These are phyloP conservation scores for Colletotrichum liriopes DNA, from an alignment of 2,329 filamentous ascomycete species.

Conservation along the genomic window DNA sequence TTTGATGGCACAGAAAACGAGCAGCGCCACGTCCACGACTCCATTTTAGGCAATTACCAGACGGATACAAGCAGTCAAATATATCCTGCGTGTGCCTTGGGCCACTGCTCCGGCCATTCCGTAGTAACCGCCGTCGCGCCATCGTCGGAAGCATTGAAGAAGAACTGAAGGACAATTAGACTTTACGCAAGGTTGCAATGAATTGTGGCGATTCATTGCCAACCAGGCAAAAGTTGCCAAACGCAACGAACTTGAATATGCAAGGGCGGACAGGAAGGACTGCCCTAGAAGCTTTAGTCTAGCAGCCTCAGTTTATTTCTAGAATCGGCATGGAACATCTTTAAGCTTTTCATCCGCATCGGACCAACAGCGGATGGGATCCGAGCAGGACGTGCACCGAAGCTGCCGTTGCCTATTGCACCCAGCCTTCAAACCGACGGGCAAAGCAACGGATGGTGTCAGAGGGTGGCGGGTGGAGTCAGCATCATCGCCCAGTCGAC, in stretches of 20 bases:
- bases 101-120: neutral
- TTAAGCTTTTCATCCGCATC: constrained; percentile 23
- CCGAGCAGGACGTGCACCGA: constrained; percentile 8
- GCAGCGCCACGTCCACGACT: neutral
- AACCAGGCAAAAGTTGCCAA: neutral
- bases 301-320: neutral
- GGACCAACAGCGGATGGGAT: neutral
- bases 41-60: neutral
- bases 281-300: neutral
- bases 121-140: neutral
- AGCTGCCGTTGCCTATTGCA: neutral
- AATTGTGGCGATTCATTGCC: neutral
- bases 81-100: neutral
- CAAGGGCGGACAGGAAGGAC: neutral
- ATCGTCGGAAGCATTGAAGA: neutral
- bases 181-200: neutral
- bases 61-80: neutral
- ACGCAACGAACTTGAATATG: too few species aligned
- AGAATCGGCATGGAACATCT: constrained; percentile 14
- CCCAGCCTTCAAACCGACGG: neutral
- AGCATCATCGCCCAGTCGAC: neutral
- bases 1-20: neutral
- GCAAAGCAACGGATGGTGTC: neutral
- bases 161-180: neutral
- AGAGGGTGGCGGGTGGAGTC: neutral